phyloP scores from a whole-genome alignment of 768 basidiomycete species.

The Megacollybia marginata region DNA sequence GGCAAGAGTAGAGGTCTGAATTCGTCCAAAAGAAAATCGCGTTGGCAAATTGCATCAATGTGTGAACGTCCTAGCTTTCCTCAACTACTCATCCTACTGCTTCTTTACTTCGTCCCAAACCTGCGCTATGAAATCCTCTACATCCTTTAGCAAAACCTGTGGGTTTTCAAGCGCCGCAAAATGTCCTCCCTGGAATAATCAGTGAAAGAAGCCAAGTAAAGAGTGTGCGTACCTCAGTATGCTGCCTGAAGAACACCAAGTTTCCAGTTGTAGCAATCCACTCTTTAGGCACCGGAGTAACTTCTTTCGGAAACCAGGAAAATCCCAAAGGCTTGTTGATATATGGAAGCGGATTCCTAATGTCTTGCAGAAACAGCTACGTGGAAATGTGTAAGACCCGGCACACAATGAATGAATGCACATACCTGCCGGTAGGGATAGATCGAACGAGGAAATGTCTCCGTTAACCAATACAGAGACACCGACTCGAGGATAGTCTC shows the following conservation, averaged over 20 bases:
- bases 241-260: constrained; percentile 18
- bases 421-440: constrained; percentile 16
- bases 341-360: constrained; percentile 1
- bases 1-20: too few relatives aligned
- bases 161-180: constrained; percentile 25
- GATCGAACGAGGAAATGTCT: constrained; percentile 16
- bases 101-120: too few relatives aligned
- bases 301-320: constrained; percentile 20
- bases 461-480: constrained; percentile 20
- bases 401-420: not conserved
- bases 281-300: constrained; percentile 13
- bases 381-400: not conserved
- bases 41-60: too few relatives aligned
- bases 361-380: not conserved
- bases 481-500: too few relatives aligned
- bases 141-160: constrained; percentile 16
- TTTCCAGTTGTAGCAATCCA: constrained; percentile 19
- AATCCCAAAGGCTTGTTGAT: constrained; percentile 18
- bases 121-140: constrained; percentile 25
- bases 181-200: constrained; percentile 15
- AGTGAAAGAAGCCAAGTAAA: not conserved
- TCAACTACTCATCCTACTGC: too few relatives aligned
- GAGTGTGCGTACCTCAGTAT: constrained; percentile 5
- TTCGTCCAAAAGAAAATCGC: too few relatives aligned
- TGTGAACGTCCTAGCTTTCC: too few relatives aligned